Evolutionary conservation across 345 rosid species (phyloP).

Genomic region (Gossypium raimondii): DNA sequence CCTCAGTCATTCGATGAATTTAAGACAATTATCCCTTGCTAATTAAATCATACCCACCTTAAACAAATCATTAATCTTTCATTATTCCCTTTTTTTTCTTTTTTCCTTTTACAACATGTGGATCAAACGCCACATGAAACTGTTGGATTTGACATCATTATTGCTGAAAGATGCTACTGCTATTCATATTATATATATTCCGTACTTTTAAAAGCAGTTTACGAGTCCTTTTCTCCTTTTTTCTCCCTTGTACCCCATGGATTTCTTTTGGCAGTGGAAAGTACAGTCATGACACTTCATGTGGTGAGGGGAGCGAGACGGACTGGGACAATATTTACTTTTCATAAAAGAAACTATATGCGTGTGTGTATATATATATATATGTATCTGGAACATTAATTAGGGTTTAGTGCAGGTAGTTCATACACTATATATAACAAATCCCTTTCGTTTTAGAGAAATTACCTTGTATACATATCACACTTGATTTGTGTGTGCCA

Average conservation of each 20-base stretch:
- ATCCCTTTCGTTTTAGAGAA: not conserved
- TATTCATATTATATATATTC: not conserved
- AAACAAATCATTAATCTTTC: not conserved
- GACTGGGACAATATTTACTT: not conserved
- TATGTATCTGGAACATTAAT: not conserved
- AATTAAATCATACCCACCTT: not conserved
- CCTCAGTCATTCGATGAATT: not conserved
- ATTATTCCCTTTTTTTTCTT: not conserved
- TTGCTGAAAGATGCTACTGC: constrained; percentile 7
- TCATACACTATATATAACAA: not conserved
- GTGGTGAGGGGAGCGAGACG: not conserved
- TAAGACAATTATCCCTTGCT: not conserved
- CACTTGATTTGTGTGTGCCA: not conserved
- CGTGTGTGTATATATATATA: too few relatives aligned
- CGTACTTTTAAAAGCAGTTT: not conserved
- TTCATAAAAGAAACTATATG: not conserved
- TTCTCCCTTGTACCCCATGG: not conserved
- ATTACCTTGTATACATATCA: not conserved
- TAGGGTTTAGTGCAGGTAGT: not conserved
- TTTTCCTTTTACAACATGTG: not conserved
- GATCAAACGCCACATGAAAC: not conserved
- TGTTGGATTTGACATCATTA: constrained; percentile 15
- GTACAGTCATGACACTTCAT: not conserved
- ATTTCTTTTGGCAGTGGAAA: constrained; percentile 7
- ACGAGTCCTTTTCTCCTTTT: constrained; percentile 10